Evolutionary conservation across 257 asterid species (phyloP).

Genomic region (Orobanche coerulescens): DNA sequence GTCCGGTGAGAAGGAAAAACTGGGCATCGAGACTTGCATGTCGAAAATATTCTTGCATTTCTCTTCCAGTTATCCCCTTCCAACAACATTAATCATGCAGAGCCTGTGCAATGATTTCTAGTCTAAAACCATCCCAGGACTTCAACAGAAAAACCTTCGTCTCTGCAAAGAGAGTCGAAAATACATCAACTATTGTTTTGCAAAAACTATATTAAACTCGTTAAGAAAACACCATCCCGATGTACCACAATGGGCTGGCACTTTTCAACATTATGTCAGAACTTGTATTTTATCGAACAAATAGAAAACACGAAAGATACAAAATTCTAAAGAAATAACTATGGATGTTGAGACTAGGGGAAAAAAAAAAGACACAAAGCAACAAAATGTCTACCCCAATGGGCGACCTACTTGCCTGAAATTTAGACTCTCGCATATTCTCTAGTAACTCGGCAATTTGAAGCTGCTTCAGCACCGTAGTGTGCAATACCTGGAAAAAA

Average conservation of each 20-base stretch:
- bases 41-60: no score
- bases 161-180: slow-evolving; percentile 30
- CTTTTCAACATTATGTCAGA: no score
- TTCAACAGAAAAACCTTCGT: slow-evolving; percentile 49
- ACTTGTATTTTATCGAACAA: no score
- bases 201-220: no score
- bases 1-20: not conserved
- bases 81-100: not conserved
- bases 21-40: not conserved
- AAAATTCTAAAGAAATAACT: not conserved
- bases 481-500: slow-evolving; percentile 48
- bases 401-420: slow-evolving; percentile 36
- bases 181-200: not conserved
- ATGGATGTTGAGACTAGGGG: not conserved
- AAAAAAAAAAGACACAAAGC: not conserved
- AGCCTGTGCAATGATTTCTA: not conserved
- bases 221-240: no score
- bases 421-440: slow-evolving; percentile 44
- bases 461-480: slow-evolving; percentile 70
- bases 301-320: no score
- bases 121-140: slow-evolving; percentile 12
- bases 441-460: slow-evolving; percentile 69
- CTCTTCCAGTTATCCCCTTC: slow-evolving; percentile 1
- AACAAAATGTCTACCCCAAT: not conserved
- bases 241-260: no score